Evolutionary conservation across 1,284 basidiomycete genomes (phyloP), one percentile per base, ranked within the genome.

Genomic region (Thelephora terrestris): DNA sequence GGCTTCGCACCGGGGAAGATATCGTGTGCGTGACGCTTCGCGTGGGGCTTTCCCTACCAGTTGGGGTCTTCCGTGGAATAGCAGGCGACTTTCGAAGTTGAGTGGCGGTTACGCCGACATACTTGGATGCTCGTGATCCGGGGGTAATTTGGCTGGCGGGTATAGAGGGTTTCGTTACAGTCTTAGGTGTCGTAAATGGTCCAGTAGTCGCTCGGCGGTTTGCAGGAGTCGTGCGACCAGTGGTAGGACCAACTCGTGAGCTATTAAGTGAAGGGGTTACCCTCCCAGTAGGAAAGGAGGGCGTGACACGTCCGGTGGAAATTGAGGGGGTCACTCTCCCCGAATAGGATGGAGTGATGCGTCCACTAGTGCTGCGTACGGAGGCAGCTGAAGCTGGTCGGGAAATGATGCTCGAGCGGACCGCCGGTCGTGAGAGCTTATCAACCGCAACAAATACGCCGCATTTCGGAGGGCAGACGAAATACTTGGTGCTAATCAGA

Each of bases 401-500:
- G 44, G 71, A 73, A 46, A 69, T 59, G 21, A 71, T 60, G 2
- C 71, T 73, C 14, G 59, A 66, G 23, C 76, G 76, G n/a, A 79
- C 77, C 1, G 86, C 89, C 2, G 88, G 79, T 4, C 77, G 60
- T 3, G 87, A 86, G 21, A 98, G 77, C 62, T 96, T 96, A 43
- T 78, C 71, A 1, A 79, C 73, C 6, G 85, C 80, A 27, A 94
- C 85, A 62, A 98, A 99, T 40, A 99, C 88, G 34, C 95, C 95
- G 57, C 91, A 94, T 47, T 79, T 78, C 0, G 84, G 80, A 23
- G 87, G 78, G 63, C 93, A 97, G 0, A 71, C 62, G 61, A 99
- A 99, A 65, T 99, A 98, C 60, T 77, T 81, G 42, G 81, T 79
- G 38, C 92, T 84, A 56, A 42, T 49, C 21, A 25, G 16, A 25